Evolutionary conservation across 1,284 basidiomycete species (phyloP).

Genomic region (Boletus sp.): DNA sequence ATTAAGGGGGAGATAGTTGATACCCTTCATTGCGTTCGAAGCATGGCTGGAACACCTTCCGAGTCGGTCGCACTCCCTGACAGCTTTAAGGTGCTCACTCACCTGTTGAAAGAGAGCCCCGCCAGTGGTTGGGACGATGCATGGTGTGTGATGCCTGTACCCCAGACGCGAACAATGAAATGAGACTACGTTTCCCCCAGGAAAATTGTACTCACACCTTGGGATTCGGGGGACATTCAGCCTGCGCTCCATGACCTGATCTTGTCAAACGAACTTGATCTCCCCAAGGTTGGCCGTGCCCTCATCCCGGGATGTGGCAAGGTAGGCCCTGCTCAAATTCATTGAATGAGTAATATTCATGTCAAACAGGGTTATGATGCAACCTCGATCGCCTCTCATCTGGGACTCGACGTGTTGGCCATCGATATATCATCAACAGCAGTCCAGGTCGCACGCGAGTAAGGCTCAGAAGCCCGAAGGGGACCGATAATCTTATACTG

Average conservation of each 20-base stretch:
- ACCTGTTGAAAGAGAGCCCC: conserved; percentile 16
- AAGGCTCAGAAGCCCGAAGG: not conserved
- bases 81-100: conserved; percentile 1
- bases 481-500: not conserved
- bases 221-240: conserved; percentile 59
- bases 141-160: conserved; percentile 9
- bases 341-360: not conserved
- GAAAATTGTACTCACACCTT: conserved; percentile 59
- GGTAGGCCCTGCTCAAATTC: conserved; percentile 40
- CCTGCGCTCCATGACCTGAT: conserved; percentile 55
- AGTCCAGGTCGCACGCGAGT: conserved; percentile 19
- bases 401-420: conserved; percentile 19
- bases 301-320: conserved; percentile 73
- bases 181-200: conserved; percentile 32
- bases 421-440: conserved; percentile 15
- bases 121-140: conserved; percentile 21
- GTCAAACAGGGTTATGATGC: conserved; percentile 64
- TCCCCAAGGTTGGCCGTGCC: conserved; percentile 55
- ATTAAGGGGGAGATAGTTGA: no score
- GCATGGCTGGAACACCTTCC: not conserved
- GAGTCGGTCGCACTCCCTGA: not conserved
- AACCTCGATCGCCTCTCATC: conserved; percentile 60
- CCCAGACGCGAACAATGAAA: not conserved
- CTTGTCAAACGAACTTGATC: conserved; percentile 44
- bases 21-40: not conserved